phyloP scores from a whole-genome alignment of 257 asterid species.

The Mentha longifolia region DNA sequence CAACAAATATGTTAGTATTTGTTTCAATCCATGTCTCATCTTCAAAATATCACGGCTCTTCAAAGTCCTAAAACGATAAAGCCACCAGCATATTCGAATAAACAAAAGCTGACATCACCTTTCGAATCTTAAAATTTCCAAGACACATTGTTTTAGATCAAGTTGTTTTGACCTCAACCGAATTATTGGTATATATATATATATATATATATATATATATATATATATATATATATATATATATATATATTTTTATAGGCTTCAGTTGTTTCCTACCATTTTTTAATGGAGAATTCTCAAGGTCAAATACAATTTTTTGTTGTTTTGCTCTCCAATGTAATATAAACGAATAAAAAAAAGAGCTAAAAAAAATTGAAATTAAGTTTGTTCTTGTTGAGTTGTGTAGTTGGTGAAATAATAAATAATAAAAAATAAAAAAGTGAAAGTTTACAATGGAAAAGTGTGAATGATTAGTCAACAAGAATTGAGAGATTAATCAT shows the following conservation, averaged over 20 bases:
- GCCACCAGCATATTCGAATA: neutral
- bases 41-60: too few relatives aligned
- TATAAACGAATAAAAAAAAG: too few relatives aligned
- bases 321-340: too few relatives aligned
- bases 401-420: too few relatives aligned
- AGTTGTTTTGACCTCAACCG: neutral
- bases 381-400: too few relatives aligned
- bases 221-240: too few relatives aligned
- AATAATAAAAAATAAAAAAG: neutral
- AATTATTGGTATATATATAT: neutral
- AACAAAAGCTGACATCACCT: neutral
- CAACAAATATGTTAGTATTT: too few relatives aligned
- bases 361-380: too few relatives aligned
- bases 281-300: neutral
- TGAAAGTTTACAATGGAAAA: neutral
- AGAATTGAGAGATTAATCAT: neutral
- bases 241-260: too few relatives aligned
- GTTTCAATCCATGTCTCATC: too few relatives aligned
- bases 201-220: too few relatives aligned
- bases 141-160: neutral
- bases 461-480: neutral
- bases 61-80: neutral
- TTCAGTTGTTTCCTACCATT: neutral
- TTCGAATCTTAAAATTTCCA: neutral
- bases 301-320: neutral